Base-by-base conservation (phyloP, 805 yeast species). In the Nakazawaea sp. region DNA sequence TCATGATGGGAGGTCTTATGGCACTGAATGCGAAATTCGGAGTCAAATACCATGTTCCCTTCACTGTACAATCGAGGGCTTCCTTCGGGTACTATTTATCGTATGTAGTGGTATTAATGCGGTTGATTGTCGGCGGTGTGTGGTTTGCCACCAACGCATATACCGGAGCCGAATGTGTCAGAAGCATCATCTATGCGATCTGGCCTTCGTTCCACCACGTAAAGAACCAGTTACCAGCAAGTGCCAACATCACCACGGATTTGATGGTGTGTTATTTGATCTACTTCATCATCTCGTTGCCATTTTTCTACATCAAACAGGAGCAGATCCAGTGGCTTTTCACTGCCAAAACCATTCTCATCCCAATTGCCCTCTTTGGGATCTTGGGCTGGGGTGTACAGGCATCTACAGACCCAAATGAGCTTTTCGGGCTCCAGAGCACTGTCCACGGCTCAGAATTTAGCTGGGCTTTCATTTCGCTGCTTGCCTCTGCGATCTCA, bases 261-360 rank as follows among this genome's bases (percentile, higher is more conserved):
- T 39, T 45, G 24, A 48, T 62, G 45, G 41, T 58, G 17, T 55
- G 59, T 23, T 62, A 56, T 42, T 53, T 60, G 38, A 43, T 61
- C 10, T 61, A 56, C 39, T 52, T 58, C 42, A 27, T 54, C 4
- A 38, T 53, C 12, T 59, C 54, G 29, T 45, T 61, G 17, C 66
- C 66, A 6, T 52, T 61, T 25, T 45, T 58, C 30, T 50, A 50
- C 35, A 46, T 58, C 16, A 53, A 53, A 12, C 54, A 60, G 12
- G 58, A 59, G 34, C 58, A 58, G 41, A 35, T 62, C n/a, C 53
- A 57, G 40, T 50, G 56, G 49, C 51, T 61, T 30, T 61, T 61
- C 42, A 41, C 59, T 9, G 36, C 57, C 17, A 61, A 61, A 35
- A 49, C 58, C 12, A 40, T 59, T 13, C 33, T 56, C 3, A 56